Percentiles rank a stretch among this genome's conserved stretches.
phyloP scores from a whole-genome alignment of 208 protist genomes.

The Crithidia bombi region DNA sequence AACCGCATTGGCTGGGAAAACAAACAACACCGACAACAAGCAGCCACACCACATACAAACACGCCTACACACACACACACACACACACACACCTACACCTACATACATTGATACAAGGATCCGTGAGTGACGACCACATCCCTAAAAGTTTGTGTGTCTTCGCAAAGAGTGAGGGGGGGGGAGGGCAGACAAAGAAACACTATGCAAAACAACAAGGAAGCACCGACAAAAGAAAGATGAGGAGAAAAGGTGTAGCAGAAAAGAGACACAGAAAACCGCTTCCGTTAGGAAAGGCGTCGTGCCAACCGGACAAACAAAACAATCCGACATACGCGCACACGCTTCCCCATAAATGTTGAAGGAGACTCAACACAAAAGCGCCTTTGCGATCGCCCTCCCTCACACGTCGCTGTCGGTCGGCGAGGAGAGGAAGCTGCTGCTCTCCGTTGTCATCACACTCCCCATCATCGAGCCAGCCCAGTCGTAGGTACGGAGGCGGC shows the following conservation, averaged over 20 bases:
- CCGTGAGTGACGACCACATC: background rate
- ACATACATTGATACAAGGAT: background rate
- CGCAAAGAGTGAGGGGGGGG: too few relatives aligned
- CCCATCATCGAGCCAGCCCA: slow-evolving; percentile 22
- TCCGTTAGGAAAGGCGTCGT: too few relatives aligned
- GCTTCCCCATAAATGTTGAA: too few relatives aligned
- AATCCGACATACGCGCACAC: background rate
- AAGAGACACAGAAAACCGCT: background rate
- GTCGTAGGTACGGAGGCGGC: background rate
- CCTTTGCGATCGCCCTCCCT: background rate
- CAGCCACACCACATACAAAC: background rate
- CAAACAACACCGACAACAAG: background rate
- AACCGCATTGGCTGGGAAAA: too few relatives aligned
- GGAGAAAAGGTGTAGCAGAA: background rate
- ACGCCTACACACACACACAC: slow-evolving; percentile 16
- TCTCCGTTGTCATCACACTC: slow-evolving; percentile 15
- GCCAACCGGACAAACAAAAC: too few relatives aligned
- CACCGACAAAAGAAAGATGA: background rate
- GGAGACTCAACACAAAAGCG: background rate
- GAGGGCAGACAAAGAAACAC: background rate
- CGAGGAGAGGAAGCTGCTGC: slow-evolving; percentile 23
- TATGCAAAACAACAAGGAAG: background rate
- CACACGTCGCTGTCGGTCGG: slow-evolving; percentile 7
- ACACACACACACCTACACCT: slow-evolving; percentile 15
- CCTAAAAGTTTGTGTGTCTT: background rate